Base-by-base conservation (phyloP, 441 rosid genomes). In the Mallotus japonicus region DNA sequence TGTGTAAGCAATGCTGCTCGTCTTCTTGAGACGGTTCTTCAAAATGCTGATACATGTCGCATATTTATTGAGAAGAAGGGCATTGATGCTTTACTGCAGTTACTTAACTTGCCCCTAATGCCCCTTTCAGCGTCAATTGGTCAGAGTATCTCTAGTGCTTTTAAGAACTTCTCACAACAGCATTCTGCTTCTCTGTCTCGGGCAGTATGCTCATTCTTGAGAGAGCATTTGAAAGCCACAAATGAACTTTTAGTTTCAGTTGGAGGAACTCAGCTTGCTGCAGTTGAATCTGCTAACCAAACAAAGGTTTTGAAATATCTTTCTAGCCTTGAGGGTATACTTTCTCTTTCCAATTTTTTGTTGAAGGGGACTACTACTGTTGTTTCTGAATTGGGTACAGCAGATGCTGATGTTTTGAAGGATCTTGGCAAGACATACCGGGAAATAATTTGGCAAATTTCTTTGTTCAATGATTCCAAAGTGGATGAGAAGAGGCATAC, bases 1-100 rank as follows among this genome's bases (percentile, higher is more conserved):
- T 91, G 87, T 87, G 89, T 90, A 63, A 80, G 82, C 81, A 91
- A 95, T 86, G 89, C 78, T 77, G 89, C 93, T 75, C 95, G 94
- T 59, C 97, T 95, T 76, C 93, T 95, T 77, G 99, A 95, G 79
- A 88, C 97, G 61, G 85, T 95, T 79, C 97, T 95, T 84, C 98
- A 95, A 85, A 96, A 96, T 87, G 95, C 97, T 32, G 98, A 93
- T 73, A 91, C 94, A 46, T 96, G 98, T 65, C 93, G 93, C 54
- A 81, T 91, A 55, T 96, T 96, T 87, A 89, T 96, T 75, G 98
- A 96, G 85, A 96, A 87, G 87, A 90, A 87, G 80, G 99, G 99
- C 59, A 85, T 92, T 74, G 97, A 96, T 86, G 88, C 88, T 75
- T 90, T 92, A 76, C 78, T 96, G 76, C 87, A 84, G 84, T 80